Evolutionary conservation across 441 rosid species (phyloP).

Genomic region (Eutrema salsugineum): DNA sequence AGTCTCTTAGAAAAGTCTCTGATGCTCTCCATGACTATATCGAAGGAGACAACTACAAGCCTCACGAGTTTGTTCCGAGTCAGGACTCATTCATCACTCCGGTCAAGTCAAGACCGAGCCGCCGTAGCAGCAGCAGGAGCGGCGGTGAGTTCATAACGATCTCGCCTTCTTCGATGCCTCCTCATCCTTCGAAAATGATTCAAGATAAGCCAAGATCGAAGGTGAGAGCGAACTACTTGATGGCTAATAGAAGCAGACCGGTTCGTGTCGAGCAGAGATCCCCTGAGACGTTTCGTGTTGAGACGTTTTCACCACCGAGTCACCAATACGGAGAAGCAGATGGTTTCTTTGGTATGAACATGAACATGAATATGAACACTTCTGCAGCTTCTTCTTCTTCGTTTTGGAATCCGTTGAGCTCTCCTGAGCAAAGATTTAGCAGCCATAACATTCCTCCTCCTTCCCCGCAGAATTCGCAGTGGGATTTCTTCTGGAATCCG

Average conservation of each 20-base stretch:
- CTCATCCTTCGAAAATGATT: conserved; percentile 39
- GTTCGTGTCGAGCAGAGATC: conserved; percentile 82
- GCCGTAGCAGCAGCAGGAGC: neutral
- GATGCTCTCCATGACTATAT: conserved; percentile 77
- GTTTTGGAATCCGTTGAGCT: conserved; percentile 39
- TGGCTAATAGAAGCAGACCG: conserved; percentile 66
- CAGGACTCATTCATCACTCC: conserved; percentile 61
- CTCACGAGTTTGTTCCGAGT: conserved; percentile 38
- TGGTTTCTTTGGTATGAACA: conserved; percentile 63
- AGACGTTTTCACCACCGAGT: conserved; percentile 55
- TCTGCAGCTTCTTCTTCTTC: conserved; percentile 52
- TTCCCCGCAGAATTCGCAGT: conserved; percentile 87
- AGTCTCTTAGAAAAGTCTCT: conserved; percentile 81
- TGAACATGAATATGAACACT: conserved; percentile 39
- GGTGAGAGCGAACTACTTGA: conserved; percentile 56
- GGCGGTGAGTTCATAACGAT: conserved; percentile 56
- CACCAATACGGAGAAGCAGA: conserved; percentile 61
- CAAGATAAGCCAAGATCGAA: conserved; percentile 45
- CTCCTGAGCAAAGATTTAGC: conserved; percentile 43
- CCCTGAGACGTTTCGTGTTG: conserved; percentile 58
- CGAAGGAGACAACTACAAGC: conserved; percentile 60
- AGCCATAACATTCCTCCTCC: conserved; percentile 68
- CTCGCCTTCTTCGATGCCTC: conserved; percentile 30
- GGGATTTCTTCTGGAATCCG: conserved; percentile 99
- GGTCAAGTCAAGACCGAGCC: conserved; percentile 45